Base-by-base conservation (phyloP, 2,329 filamentous ascomycete genomes). In the Colletotrichum noveboracense region DNA sequence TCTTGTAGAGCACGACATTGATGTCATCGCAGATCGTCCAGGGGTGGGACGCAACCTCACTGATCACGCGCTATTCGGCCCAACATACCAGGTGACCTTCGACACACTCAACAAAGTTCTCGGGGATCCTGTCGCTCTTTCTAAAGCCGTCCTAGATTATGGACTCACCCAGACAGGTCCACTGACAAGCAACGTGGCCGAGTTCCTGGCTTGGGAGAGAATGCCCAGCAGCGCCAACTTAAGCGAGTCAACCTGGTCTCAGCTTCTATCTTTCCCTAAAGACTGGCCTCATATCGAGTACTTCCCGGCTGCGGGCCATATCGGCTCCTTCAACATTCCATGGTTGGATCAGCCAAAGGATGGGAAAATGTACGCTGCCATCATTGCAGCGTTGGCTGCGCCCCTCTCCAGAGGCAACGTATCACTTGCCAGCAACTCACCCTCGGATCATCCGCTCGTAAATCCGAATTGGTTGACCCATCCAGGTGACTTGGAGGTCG, bases 1-100 rank as follows among this genome's bases (percentile, higher is more conserved):
- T 38, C 81, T 90, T 1, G 73, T 82, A 10, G 79, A 81, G 66
- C 81, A 83, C 32, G 78, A 78, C 6, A 86, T 88, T 71, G 82
- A 85, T 3, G 85, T 91, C 13, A 76, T 91, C 48, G 82, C 83
- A 3, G 86, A 93, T 77, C 84, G 90, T 1, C 90, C 92, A 6
- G 94, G 94, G 8, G 99, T 99, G 84, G 92, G 95, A 24, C 88
- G 96, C 78, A 93, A 96, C 82, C 87, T 99, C 21, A 93, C 97
- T 76, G 92, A 90, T 6, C 98, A 97, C 36, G 58, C 66, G 21
- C 36, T 75, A 16, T 75, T 75, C 8, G 73, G 73, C 14, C 69
- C 69, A 7, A 60, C 73, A 12, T 62, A 64, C 21, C 70, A 69
- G 43, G 77, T 79, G 18, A 77, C 70, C 12, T 58, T 79, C 4